A percentile compares a stretch with the other conserved stretches of the same genome.
These are phyloP conservation scores for Alternaria panax DNA, from an alignment of 2,329 filamentous ascomycete species.

Conservation along the genomic window DNA sequence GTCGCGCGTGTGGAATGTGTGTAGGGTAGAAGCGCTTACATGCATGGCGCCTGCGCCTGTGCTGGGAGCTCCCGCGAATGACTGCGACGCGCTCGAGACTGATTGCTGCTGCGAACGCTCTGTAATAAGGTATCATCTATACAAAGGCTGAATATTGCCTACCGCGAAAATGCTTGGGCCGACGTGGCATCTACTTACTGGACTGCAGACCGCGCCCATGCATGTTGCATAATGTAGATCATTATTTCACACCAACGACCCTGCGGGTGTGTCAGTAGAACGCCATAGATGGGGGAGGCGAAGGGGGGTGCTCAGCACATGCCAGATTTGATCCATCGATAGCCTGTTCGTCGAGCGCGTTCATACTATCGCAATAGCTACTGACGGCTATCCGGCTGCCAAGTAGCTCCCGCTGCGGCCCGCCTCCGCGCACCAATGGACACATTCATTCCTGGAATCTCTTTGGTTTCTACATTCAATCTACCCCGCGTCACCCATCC, in stretches of 20 bases:
- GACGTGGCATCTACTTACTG: background rate
- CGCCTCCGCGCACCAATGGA: no score
- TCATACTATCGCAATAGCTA: no score
- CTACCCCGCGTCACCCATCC: background rate
- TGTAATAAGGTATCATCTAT: no score
- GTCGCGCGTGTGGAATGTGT: background rate
- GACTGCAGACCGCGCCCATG: background rate
- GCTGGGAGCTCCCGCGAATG: background rate
- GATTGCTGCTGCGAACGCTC: no score
- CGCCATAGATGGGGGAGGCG: no score
- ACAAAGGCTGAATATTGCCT: background rate
- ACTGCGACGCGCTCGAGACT: background rate
- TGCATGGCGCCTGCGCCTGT: background rate
- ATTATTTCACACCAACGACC: background rate
- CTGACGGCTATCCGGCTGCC: no score
- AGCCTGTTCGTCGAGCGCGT: no score
- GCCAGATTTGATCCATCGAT: no score
- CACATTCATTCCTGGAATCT: no score
- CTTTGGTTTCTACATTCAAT: no score
- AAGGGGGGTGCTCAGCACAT: no score
- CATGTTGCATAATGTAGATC: background rate
- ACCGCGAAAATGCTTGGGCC: background rate
- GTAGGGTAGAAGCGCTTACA: background rate
- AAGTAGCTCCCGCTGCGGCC: no score
- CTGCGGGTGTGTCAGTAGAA: background rate